These are phyloP conservation scores for Cladosporium sp. DNA, from an alignment of 2,329 filamentous ascomycete genomes.

Conservation along the genomic window DNA sequence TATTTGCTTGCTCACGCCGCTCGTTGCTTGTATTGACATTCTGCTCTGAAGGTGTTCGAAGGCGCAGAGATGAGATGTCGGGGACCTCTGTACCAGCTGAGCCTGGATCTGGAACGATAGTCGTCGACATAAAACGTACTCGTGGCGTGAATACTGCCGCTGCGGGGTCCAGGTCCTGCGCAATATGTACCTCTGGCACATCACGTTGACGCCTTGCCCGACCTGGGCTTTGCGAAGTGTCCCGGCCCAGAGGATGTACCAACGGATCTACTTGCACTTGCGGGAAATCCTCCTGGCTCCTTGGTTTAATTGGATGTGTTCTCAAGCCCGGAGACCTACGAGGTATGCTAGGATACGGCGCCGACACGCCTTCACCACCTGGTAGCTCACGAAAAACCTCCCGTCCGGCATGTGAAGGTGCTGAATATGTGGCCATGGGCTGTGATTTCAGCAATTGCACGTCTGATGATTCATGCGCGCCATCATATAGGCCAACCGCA, in stretches of 20 bases:
- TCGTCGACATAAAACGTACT: slow-evolving; percentile 21
- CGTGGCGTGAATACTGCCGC: slow-evolving; percentile 28
- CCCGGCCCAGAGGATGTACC: background rate
- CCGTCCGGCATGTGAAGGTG: background rate
- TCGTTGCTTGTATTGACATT: slow-evolving; percentile 14
- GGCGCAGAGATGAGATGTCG: slow-evolving; percentile 16
- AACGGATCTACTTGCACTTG: background rate
- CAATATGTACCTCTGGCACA: background rate
- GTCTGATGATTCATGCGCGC: background rate
- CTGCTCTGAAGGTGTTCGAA: slow-evolving; percentile 22
- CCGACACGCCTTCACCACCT: background rate
- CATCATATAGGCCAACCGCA: background rate
- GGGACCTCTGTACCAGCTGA: background rate
- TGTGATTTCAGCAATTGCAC: background rate
- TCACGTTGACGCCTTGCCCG: background rate
- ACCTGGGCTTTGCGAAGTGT: background rate
- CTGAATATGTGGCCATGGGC: background rate
- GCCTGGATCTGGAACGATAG: slow-evolving; percentile 11
- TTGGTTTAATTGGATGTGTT: background rate
- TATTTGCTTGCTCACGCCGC: background rate
- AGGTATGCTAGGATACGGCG: background rate
- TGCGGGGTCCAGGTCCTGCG: slow-evolving; percentile 21
- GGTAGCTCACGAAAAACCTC: slow-evolving; percentile 1
- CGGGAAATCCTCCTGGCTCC: background rate
- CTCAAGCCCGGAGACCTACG: background rate